Evolutionary conservation across 192 early-diverging fungal genomes (phyloP).

Genomic region (Umbelopsis sp.): DNA sequence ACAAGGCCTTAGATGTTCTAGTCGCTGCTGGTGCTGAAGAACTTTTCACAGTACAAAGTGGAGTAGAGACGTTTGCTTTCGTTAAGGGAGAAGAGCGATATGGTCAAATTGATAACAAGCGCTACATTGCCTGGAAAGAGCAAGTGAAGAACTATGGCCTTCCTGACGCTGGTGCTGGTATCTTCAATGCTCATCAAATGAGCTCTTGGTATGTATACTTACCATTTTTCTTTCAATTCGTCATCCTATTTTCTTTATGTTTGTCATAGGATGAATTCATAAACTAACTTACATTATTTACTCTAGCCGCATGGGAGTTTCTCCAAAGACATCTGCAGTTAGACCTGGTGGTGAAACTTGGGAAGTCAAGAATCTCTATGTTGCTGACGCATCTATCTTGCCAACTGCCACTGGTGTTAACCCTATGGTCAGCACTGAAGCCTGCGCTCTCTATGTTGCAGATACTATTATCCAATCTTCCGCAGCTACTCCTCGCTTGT

Average conservation of each 20-base stretch:
- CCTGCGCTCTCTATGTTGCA: conserved; percentile 35
- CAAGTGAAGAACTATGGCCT: conserved; percentile 35
- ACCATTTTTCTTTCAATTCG: background rate
- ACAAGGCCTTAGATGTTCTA: conserved; percentile 47
- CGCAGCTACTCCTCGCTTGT: background rate
- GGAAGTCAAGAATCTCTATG: conserved; percentile 73
- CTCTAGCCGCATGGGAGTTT: conserved; percentile 62
- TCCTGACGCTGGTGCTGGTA: conserved; percentile 27
- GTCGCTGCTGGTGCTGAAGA: conserved; percentile 67
- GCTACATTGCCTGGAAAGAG: conserved; percentile 33
- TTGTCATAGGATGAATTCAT: too few relatives aligned
- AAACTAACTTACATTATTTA: too few relatives aligned
- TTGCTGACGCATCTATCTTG: conserved; percentile 71
- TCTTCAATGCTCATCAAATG: conserved; percentile 72
- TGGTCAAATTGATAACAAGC: conserved; percentile 28
- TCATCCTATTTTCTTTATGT: background rate
- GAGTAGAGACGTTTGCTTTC: conserved; percentile 43
- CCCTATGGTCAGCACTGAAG: conserved; percentile 53
- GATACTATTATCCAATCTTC: conserved; percentile 29
- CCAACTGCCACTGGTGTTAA: conserved; percentile 77
- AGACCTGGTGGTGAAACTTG: conserved; percentile 73
- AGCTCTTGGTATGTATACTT: conserved; percentile 49
- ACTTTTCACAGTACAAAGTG: conserved; percentile 55
- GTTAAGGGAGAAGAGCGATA: conserved; percentile 28
- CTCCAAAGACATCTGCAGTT: conserved; percentile 55